A percentile compares a stretch with the other conserved stretches of the same genome.
Conservation (phyloP, 192 early-diverging fungal species). For the Pilaira anomala region DNA sequence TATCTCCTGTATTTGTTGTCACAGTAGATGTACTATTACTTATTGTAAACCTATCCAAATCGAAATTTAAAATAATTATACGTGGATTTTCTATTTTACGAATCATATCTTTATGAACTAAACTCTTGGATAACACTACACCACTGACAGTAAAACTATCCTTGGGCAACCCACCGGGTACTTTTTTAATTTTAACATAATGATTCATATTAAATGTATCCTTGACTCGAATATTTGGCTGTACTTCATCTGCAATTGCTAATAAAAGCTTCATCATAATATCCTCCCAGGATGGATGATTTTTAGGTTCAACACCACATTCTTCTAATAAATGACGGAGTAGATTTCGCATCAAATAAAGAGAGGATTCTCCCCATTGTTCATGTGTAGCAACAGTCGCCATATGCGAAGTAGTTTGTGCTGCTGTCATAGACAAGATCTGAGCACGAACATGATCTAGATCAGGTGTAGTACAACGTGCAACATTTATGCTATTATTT, state of each 20-base stretch:
- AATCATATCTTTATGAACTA: slow-evolving; percentile 90
- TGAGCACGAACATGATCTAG: background rate
- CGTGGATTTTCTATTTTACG: slow-evolving; percentile 61
- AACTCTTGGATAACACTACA: slow-evolving; percentile 86
- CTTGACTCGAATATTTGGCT: slow-evolving; percentile 64
- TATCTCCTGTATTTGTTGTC: too few relatives aligned
- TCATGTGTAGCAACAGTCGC: slow-evolving; percentile 31
- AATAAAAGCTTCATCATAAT: slow-evolving; percentile 67
- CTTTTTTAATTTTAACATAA: slow-evolving; percentile 93
- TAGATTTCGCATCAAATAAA: slow-evolving; percentile 62
- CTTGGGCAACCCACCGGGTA: slow-evolving; percentile 76
- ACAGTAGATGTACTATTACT: background rate
- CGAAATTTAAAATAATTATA: slow-evolving; percentile 68
- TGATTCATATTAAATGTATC: slow-evolving; percentile 85
- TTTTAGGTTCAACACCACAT: slow-evolving; percentile 42
- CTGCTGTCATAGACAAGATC: background rate
- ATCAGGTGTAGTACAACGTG: background rate
- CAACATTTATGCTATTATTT: background rate
- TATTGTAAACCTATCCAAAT: background rate
- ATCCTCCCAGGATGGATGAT: slow-evolving; percentile 58
- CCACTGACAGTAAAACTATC: slow-evolving; percentile 85
- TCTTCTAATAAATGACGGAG: slow-evolving; percentile 67
- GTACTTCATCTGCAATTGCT: slow-evolving; percentile 56
- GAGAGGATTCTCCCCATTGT: slow-evolving; percentile 57
- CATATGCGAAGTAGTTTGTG: slow-evolving; percentile 15